These are phyloP conservation scores for Lodderomyces beijingensis DNA, from an alignment of 1,139 yeast species.

Conservation along the genomic window DNA sequence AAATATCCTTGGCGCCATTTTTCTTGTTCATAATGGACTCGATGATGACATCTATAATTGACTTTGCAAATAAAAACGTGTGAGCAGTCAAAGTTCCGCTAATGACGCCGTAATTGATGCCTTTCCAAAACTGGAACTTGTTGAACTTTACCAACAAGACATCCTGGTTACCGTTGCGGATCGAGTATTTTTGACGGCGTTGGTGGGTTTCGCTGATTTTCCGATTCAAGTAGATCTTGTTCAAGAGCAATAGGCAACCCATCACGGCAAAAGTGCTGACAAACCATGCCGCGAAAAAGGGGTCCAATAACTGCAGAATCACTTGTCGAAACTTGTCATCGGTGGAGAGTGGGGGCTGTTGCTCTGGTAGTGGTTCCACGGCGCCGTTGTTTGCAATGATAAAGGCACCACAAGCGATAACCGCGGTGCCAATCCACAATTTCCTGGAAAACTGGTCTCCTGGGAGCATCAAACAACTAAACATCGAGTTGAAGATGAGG, in stretches of 20 bases:
- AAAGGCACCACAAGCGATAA: slow-evolving; percentile 73
- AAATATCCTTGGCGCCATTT: slow-evolving; percentile 2
- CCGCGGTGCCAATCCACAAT: slow-evolving; percentile 60
- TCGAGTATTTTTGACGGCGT: slow-evolving; percentile 10
- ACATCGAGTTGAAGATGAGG: slow-evolving; percentile 69
- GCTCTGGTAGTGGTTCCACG: slow-evolving; percentile 14
- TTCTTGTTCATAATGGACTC: slow-evolving; percentile 37
- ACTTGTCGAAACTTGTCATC: slow-evolving; percentile 25
- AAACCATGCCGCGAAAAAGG: slow-evolving; percentile 38
- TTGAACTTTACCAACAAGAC: slow-evolving; percentile 7
- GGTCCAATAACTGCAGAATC: slow-evolving; percentile 21
- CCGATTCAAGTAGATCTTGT: slow-evolving; percentile 13
- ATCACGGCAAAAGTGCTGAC: slow-evolving; percentile 30
- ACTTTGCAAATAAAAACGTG: slow-evolving; percentile 78
- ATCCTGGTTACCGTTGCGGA: slow-evolving; percentile 4
- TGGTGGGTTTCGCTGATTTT: slow-evolving; percentile 8
- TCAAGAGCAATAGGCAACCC: slow-evolving; percentile 21
- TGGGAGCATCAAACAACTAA: slow-evolving; percentile 66
- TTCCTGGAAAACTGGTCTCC: slow-evolving; percentile 61
- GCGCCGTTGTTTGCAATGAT: slow-evolving; percentile 73
- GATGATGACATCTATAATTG: slow-evolving; percentile 66
- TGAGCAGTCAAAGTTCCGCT: slow-evolving; percentile 85
- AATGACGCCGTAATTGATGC: slow-evolving; percentile 60
- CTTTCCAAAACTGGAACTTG: slow-evolving; percentile 36
- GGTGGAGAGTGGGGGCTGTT: slow-evolving; percentile 11